These are phyloP conservation scores for Coprinopsis strossmayeri DNA, from an alignment of 768 basidiomycete genomes.

Conservation along the genomic window DNA sequence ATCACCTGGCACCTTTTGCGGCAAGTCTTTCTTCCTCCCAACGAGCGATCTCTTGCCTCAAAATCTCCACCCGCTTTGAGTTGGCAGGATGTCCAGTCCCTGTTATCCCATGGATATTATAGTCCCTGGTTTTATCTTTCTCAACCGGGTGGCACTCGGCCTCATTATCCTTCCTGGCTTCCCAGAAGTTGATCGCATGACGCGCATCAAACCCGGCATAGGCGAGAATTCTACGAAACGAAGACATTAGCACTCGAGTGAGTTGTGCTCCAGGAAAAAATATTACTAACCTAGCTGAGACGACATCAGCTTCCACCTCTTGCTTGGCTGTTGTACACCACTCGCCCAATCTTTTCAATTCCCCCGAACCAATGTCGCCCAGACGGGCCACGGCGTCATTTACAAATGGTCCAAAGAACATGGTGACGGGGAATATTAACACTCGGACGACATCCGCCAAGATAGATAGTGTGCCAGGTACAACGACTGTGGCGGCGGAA, in stretches of 20 bases:
- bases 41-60: constrained; percentile 60
- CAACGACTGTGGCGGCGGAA: constrained; percentile 76
- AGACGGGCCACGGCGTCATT: constrained; percentile 87
- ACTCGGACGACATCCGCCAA: constrained; percentile 70
- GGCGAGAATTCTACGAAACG: constrained; percentile 66
- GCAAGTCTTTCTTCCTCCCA: constrained; percentile 56
- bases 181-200: constrained; percentile 79
- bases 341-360: constrained; percentile 65
- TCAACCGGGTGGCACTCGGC: constrained; percentile 39
- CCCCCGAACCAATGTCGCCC: constrained; percentile 69
- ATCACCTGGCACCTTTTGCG: constrained; percentile 9
- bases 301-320: constrained; percentile 90
- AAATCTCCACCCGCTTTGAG: constrained; percentile 50
- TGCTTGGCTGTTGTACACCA: constrained; percentile 76
- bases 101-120: constrained; percentile 28
- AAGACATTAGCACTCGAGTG: constrained; percentile 4
- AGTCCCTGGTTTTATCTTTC: constrained; percentile 7
- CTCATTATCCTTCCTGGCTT: constrained; percentile 39
- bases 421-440: constrained; percentile 81
- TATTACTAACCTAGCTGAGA: constrained; percentile 64
- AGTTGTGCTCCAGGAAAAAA: no score
- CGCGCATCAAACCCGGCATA: constrained; percentile 89
- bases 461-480: constrained; percentile 77
- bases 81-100: constrained; percentile 64
- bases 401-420: constrained; percentile 90